Conservation (phyloP, 257 asterid genomes). For the Euphrasia confusa region DNA sequence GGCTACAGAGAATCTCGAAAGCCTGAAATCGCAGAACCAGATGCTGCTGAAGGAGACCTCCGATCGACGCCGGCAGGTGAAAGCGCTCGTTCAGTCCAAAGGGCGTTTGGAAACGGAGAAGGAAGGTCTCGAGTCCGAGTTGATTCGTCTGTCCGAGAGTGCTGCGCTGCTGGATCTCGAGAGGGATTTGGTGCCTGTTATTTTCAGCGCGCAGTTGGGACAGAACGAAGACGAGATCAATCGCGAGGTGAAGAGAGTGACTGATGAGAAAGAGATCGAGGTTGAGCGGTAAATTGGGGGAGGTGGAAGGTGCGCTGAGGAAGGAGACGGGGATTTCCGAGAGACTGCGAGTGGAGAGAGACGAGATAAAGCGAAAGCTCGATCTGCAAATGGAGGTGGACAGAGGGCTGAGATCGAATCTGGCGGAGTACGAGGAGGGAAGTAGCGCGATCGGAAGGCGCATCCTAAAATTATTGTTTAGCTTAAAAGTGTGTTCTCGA, state of each 20-base stretch:
- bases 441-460: slow-evolving; percentile 14
- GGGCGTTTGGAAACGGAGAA: slow-evolving; percentile 43
- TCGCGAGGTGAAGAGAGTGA: slow-evolving; percentile 33
- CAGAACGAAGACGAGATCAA: slow-evolving; percentile 32
- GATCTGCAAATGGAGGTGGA: slow-evolving; percentile 35
- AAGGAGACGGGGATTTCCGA: slow-evolving; percentile 35
- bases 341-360: slow-evolving; percentile 38
- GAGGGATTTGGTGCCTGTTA: slow-evolving; percentile 44
- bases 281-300: slow-evolving; percentile 37
- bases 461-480: too few species aligned
- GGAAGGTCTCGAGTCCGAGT: slow-evolving; percentile 38
- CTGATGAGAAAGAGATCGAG: slow-evolving; percentile 39
- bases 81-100: slow-evolving; percentile 41
- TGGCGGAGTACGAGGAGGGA: slow-evolving; percentile 42
- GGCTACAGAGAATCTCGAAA: slow-evolving; percentile 42
- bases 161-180: slow-evolving; percentile 51
- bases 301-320: slow-evolving; percentile 28
- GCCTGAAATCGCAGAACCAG: slow-evolving; percentile 56
- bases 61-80: slow-evolving; percentile 70
- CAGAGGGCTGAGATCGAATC: slow-evolving; percentile 26
- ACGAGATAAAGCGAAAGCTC: slow-evolving; percentile 36
- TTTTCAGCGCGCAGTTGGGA: slow-evolving; percentile 42
- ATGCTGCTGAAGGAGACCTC: slow-evolving; percentile 58
- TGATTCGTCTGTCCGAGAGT: slow-evolving; percentile 41
- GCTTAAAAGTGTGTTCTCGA: too few species aligned